Conservation (phyloP, 1,284 basidiomycete genomes). For the Porogramme epimiltina region DNA sequence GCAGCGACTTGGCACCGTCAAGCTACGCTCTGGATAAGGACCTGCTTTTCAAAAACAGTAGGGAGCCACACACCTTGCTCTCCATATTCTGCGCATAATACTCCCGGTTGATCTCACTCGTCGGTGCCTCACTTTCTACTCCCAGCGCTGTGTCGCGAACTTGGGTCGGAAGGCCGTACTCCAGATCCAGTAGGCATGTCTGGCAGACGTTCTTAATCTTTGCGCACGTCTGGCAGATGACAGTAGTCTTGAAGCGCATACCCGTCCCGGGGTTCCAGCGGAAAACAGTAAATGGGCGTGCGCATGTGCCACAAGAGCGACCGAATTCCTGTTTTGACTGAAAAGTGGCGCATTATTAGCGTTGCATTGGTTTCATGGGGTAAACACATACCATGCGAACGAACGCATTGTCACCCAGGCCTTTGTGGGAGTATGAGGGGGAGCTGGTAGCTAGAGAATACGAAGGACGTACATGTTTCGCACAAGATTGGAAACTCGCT, state of each 20-base stretch:
- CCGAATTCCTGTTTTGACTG: slow-evolving; percentile 97
- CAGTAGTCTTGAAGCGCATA: slow-evolving; percentile 95
- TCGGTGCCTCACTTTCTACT: slow-evolving; percentile 86
- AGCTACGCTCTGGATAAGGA: slow-evolving; percentile 42
- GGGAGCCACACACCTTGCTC: slow-evolving; percentile 61
- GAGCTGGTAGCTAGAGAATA: not conserved
- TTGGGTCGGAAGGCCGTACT: slow-evolving; percentile 96
- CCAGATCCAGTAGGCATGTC: slow-evolving; percentile 94
- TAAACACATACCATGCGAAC: slow-evolving; percentile 76
- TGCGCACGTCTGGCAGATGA: slow-evolving; percentile 97
- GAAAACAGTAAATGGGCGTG: slow-evolving; percentile 95
- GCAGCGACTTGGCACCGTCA: slow-evolving; percentile 65
- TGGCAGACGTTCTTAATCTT: slow-evolving; percentile 99
- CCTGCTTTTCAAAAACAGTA: not conserved
- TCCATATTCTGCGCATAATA: slow-evolving; percentile 99
- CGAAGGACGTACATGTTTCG: slow-evolving; percentile 76
- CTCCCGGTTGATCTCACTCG: slow-evolving; percentile 95
- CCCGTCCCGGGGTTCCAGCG: slow-evolving; percentile 97
- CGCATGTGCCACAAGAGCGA: slow-evolving; percentile 94
- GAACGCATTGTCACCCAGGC: slow-evolving; percentile 87
- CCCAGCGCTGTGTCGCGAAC: slow-evolving; percentile 95
- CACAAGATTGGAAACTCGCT: slow-evolving; percentile 90
- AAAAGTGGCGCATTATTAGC: no score
- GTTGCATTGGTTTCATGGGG: no score
- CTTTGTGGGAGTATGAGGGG: slow-evolving; percentile 39